Base-by-base conservation (phyloP, 2,329 filamentous ascomycete genomes). In the Arthrobotrys megalospora region DNA sequence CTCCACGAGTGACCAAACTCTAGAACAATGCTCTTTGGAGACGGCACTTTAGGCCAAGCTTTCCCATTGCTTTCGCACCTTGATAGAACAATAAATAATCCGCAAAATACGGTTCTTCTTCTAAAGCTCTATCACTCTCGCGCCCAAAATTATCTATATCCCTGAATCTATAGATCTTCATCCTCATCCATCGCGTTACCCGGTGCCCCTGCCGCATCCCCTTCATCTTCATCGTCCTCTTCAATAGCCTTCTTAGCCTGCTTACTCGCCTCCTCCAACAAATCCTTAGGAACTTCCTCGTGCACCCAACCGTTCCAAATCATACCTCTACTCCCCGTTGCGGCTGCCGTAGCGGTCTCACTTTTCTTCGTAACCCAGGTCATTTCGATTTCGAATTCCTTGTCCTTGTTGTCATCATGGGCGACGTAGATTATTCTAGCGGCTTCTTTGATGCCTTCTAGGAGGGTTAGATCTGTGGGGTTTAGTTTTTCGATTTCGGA, bases 371-470 rank as follows among this genome's bases (percentile, higher is more conserved):
- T 97, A 85, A 98, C 93, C 96, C 96, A 99, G 76, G 93, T 97
- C 94, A 99, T 96, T 87, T 99, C 96, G 77, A 99, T 88, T 90
- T 99, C 96, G 83, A 98, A 99, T 81, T 98, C 96, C 88, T 99
- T 99, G 86, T 98, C 96, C 87, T 98, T 98, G 88, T 95, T 98
- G 85, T 99, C 96, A 85, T 98, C 96, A 84, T 99, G 96, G 60
- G 95, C 94, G 78, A 97, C 90, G 85, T 97, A 96, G 86, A 99
- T 98, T 86, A 99, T 99, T 79, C 94, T 88, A 71, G 96, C 96
- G 38, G 96, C 96, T 87, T 98, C 93, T 88, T 97, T 97, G 83
- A 99, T 93, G 63, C 92, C 96, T 83, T 98, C 91, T 83, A 92
- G 87, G 76, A 99, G 87, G 79, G 91, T 92, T 68, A 98, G 88